A percentile compares a stretch with the other conserved stretches of the same genome.
Conservation (phyloP, 2,329 filamentous ascomycete genomes). For the Thermomyces lanuginosus region DNA sequence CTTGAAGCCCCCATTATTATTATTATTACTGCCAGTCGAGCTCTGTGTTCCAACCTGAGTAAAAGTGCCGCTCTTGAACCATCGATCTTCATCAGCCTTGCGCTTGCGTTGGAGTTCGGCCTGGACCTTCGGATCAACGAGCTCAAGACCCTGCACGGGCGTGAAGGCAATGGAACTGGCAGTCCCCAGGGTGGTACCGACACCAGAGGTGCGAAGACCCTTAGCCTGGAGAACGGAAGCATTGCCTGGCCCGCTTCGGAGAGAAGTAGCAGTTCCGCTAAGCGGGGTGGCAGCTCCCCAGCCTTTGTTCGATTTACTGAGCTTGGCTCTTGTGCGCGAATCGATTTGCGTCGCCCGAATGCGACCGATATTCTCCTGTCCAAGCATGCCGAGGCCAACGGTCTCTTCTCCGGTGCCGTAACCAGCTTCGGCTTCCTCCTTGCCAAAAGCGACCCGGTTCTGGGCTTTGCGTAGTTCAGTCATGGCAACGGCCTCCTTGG, state of each 20-base stretch:
- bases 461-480: slow-evolving; percentile 91
- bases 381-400: slow-evolving; percentile 88
- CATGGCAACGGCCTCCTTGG: slow-evolving; percentile 94
- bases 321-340: slow-evolving; percentile 78
- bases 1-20: slow-evolving; percentile 56
- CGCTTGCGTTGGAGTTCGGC: slow-evolving; percentile 78
- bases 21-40: slow-evolving; percentile 18
- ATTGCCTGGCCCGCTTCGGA: slow-evolving; percentile 48
- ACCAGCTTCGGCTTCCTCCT: slow-evolving; percentile 84
- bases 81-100: slow-evolving; percentile 85
- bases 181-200: slow-evolving; percentile 62
- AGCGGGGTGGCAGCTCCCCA: slow-evolving; percentile 59
- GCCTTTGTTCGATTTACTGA: slow-evolving; percentile 87
- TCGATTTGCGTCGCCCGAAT: slow-evolving; percentile 82
- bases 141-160: slow-evolving; percentile 81
- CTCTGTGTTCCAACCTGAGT: slow-evolving; percentile 53
- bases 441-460: slow-evolving; percentile 89
- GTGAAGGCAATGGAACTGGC: slow-evolving; percentile 84
- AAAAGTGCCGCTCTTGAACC: slow-evolving; percentile 96
- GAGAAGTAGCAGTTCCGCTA: slow-evolving; percentile 53
- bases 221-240: slow-evolving; percentile 57
- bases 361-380: slow-evolving; percentile 69
- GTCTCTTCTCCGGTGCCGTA: slow-evolving; percentile 77
- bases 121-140: slow-evolving; percentile 83
- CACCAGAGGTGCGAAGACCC: slow-evolving; percentile 65